phyloP scores from a whole-genome alignment of 495 filamentous ascomycete genomes.

The Hypoxylon crocopeplum region DNA sequence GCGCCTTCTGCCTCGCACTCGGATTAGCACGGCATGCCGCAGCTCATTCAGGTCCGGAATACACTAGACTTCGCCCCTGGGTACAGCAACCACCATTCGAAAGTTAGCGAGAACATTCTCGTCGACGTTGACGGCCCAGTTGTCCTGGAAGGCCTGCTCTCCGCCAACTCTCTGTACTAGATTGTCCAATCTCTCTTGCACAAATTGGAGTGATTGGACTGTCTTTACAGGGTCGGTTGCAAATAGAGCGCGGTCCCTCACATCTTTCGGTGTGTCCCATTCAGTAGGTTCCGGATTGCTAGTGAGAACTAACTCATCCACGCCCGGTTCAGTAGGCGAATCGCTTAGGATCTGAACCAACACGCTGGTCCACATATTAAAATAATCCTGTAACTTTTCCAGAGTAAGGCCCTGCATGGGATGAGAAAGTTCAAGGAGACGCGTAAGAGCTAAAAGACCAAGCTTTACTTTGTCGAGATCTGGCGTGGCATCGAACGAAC shows the following conservation, averaged over 20 bases:
- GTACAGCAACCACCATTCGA: slow-evolving; percentile 23
- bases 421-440: slow-evolving; percentile 70
- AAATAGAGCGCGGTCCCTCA: slow-evolving; percentile 57
- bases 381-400: slow-evolving; percentile 56
- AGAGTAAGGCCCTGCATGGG: slow-evolving; percentile 58
- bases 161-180: slow-evolving; percentile 75
- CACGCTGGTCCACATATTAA: slow-evolving; percentile 61
- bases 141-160: slow-evolving; percentile 71
- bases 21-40: too few relatives aligned
- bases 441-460: slow-evolving; percentile 79
- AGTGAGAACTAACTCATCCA: slow-evolving; percentile 67
- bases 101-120: slow-evolving; percentile 77
- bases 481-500: slow-evolving; percentile 81
- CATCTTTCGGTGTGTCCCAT: slow-evolving; percentile 70
- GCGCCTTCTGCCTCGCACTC: too few relatives aligned
- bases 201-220: slow-evolving; percentile 72
- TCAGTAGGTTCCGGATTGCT: slow-evolving; percentile 69
- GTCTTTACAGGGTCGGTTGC: slow-evolving; percentile 72
- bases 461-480: slow-evolving; percentile 80
- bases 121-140: slow-evolving; percentile 91
- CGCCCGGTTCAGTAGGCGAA: slow-evolving; percentile 5
- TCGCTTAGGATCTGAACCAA: slow-evolving; percentile 48
- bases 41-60: neutral
- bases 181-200: slow-evolving; percentile 68
- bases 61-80: slow-evolving; percentile 9